Evolutionary conservation across 768 basidiomycete species (phyloP).

Genomic region (Guyanaporus albipodus): DNA sequence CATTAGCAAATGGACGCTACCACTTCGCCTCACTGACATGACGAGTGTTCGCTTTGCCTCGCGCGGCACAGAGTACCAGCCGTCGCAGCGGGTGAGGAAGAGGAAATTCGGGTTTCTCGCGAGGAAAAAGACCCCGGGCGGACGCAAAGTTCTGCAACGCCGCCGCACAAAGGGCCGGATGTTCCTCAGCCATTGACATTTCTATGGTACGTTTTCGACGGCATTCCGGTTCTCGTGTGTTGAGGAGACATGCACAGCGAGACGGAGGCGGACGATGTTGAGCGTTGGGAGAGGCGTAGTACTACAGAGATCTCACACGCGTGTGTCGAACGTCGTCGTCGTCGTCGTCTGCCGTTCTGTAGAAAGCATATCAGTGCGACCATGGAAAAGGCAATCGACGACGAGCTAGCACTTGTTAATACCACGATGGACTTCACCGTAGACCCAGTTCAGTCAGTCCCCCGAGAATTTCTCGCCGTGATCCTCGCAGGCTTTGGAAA

Average conservation of each 20-base stretch:
- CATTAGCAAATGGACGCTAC: conserved; percentile 23
- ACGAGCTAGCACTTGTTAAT: conserved; percentile 5
- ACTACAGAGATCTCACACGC: too few species aligned
- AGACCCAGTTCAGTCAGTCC: conserved; percentile 47
- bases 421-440: conserved; percentile 61
- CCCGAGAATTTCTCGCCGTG: conserved; percentile 83
- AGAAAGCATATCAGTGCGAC: too few species aligned
- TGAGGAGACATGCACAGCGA: too few species aligned
- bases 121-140: conserved; percentile 61
- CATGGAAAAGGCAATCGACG: too few species aligned
- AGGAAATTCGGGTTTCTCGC: conserved; percentile 89
- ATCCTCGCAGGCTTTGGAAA: conserved; percentile 91
- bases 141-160: conserved; percentile 67
- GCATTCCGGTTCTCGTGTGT: neutral
- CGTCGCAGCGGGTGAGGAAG: conserved; percentile 92
- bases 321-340: too few species aligned
- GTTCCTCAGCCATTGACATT: conserved; percentile 70
- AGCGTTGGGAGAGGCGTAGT: too few species aligned
- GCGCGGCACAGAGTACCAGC: conserved; percentile 91
- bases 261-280: too few species aligned
- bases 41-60: conserved; percentile 49
- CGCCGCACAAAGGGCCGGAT: conserved; percentile 73
- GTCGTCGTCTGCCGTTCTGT: too few species aligned
- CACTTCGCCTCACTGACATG: conserved; percentile 17
- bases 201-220: neutral